Base-by-base conservation (phyloP, 129 eudicot species). In the Escallonia rubra region DNA sequence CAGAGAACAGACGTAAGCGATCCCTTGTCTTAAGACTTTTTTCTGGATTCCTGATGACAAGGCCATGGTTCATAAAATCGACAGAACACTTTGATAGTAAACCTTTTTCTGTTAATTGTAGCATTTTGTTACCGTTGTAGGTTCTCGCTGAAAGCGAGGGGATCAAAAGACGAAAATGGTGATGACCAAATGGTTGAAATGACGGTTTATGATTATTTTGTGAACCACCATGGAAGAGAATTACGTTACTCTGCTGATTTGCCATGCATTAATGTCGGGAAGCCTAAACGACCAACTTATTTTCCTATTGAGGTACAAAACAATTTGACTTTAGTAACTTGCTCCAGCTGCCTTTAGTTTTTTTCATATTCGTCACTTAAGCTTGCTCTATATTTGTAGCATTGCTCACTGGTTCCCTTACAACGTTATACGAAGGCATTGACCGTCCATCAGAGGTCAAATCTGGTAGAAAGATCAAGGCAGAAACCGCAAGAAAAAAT, bases 201-300 rank as follows among this genome's bases (percentile, higher is more conserved):
- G 16, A 88, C 97, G 0, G 87, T 91, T 50, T 86, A 79, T 71
- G 97, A 91, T 14, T 91, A 91, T 52, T 91, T 91, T 58, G 96
- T 88, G 14, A 81, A 81, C 2, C 41, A 61, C 46, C 91, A 86
- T 3, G 75, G 81, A 40, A 81, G 83, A 5, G 81, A 85, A 3
- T 57, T 91, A 71, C 83, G 83, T 2, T 91, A 88, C 67, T 91
- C 97, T 38, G 96, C 79, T 54, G 89, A 91, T 40, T 54, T 88
- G 3, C 97, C 97, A 8, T 91, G 97, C 66, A 81, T 91, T 47
- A 88, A 91, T 70, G 96, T 91, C 50, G 97, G 97, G 42, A 85
- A 77, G 71, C 96, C 97, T 0, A 85, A 86, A 62, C 77, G 96
- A 1, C 96, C 97, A 4, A 86, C 91, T 40, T 88, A 77, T 74